Percentiles rank a stretch among this genome's conserved stretches.
These are phyloP conservation scores for Fusarium camptoceras DNA, from an alignment of 2,329 filamentous ascomycete genomes.

Conservation along the genomic window DNA sequence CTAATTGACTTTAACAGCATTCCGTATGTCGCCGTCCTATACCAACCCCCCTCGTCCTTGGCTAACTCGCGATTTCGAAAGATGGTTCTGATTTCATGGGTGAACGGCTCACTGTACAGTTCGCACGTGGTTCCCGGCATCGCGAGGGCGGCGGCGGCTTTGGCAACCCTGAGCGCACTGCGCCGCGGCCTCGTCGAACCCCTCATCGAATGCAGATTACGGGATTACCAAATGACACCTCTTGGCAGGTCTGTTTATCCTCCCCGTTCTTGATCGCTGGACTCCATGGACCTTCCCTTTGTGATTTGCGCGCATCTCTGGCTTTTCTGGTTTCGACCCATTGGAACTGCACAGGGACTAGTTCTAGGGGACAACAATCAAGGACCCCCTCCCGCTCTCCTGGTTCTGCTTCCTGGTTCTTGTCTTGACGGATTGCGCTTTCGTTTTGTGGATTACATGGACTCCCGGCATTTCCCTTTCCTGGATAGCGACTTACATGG, in stretches of 20 bases:
- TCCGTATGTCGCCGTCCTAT: slow-evolving; percentile 64
- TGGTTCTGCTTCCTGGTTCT: slow-evolving; percentile 47
- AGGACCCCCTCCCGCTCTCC: slow-evolving; percentile 43
- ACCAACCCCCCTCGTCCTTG: slow-evolving; percentile 21
- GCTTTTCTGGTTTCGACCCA: slow-evolving; percentile 47
- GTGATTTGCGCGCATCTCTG: slow-evolving; percentile 49
- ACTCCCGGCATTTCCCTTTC: slow-evolving; percentile 50
- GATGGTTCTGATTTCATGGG: slow-evolving; percentile 99
- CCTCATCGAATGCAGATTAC: slow-evolving; percentile 97
- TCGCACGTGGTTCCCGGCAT: slow-evolving; percentile 84
- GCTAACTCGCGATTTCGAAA: slow-evolving; percentile 54
- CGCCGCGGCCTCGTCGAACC: slow-evolving; percentile 88
- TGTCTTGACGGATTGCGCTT: slow-evolving; percentile 55
- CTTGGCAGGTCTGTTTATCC: slow-evolving; percentile 97
- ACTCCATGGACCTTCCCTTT: slow-evolving; percentile 54
- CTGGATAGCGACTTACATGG: slow-evolving; percentile 82
- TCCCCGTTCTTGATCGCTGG: slow-evolving; percentile 68
- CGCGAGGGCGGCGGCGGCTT: slow-evolving; percentile 62
- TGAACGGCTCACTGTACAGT: slow-evolving; percentile 96
- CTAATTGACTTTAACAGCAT: slow-evolving; percentile 59
- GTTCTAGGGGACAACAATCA: slow-evolving; percentile 47
- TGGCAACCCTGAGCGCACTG: slow-evolving; percentile 66
- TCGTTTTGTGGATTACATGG: slow-evolving; percentile 53
- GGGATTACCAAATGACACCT: slow-evolving; percentile 97
- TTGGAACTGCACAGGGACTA: slow-evolving; percentile 44